Conservation (phyloP, 2,329 filamentous ascomycete genomes). For the Calonectria pseudoturangicola region DNA sequence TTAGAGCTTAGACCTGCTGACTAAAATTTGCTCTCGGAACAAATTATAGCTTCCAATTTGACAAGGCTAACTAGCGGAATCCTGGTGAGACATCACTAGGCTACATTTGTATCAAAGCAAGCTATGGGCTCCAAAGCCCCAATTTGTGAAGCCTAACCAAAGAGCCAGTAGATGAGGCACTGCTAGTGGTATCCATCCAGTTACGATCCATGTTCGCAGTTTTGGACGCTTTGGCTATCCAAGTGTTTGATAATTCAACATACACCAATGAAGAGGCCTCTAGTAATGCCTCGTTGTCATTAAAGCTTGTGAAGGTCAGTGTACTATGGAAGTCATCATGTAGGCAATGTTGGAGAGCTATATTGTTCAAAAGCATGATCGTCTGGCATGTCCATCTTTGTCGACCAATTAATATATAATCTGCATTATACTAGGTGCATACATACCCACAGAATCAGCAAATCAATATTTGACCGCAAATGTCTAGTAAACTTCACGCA, state of each 20-base stretch:
- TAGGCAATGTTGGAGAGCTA: too few relatives aligned
- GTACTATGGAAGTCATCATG: too few relatives aligned
- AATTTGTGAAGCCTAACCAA: not conserved
- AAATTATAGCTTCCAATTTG: not conserved
- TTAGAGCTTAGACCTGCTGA: not conserved
- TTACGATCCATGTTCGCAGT: not conserved
- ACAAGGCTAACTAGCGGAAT: not conserved
- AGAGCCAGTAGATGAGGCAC: not conserved
- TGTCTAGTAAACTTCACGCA: not conserved
- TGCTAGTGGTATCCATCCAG: not conserved
- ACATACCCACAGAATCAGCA: not conserved
- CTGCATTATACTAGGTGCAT: not conserved
- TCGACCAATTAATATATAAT: not conserved
- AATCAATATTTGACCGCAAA: not conserved
- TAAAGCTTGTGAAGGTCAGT: too few relatives aligned
- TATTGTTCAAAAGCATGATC: not conserved
- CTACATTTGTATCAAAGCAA: not conserved
- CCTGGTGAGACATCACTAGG: not conserved
- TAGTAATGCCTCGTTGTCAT: too few relatives aligned
- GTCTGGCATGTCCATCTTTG: not conserved
- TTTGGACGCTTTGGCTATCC: too few relatives aligned
- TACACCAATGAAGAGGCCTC: too few relatives aligned
- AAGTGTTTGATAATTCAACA: not conserved
- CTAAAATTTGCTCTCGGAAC: not conserved
- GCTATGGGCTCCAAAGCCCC: not conserved